Evolutionary conservation across 352 stramenopile species (phyloP).

Genomic region (Thalassiosira oceanica): DNA sequence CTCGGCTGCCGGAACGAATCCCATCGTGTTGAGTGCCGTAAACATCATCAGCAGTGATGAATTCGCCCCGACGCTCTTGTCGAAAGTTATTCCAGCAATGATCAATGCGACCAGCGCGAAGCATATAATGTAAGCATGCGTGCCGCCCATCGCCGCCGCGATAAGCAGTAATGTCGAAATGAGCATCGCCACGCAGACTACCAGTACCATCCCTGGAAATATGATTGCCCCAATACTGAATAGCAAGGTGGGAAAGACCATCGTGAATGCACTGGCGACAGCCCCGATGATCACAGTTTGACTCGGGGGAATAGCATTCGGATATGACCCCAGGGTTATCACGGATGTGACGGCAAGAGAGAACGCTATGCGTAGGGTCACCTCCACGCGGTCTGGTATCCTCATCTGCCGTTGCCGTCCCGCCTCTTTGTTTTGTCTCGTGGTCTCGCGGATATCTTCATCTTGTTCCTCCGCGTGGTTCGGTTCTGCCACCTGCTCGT

Average conservation of each 20-base stretch:
- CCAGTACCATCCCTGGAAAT: not conserved
- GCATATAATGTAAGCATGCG: not conserved
- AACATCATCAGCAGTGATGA: not conserved
- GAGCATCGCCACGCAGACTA: not conserved
- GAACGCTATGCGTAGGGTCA: not conserved
- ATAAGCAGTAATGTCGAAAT: not conserved
- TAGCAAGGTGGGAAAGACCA: not conserved
- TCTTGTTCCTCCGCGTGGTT: no score
- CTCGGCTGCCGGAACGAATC: not conserved
- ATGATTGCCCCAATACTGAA: not conserved
- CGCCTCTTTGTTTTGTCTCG: no score
- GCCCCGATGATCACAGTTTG: not conserved
- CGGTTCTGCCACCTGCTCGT: no score
- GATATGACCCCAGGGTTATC: slow-evolving; percentile 1
- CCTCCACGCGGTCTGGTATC: slow-evolving; percentile 23
- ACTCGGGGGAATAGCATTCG: not conserved
- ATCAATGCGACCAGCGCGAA: not conserved
- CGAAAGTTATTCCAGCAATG: not conserved
- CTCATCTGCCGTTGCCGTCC: no score
- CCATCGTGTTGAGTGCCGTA: not conserved
- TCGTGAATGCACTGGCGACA: not conserved
- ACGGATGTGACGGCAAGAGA: not conserved
- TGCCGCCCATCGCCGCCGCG: not conserved
- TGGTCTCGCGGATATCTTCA: no score
- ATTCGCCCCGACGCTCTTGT: not conserved